Conservation (phyloP, 805 yeast species). For the Lachancea sp. region DNA sequence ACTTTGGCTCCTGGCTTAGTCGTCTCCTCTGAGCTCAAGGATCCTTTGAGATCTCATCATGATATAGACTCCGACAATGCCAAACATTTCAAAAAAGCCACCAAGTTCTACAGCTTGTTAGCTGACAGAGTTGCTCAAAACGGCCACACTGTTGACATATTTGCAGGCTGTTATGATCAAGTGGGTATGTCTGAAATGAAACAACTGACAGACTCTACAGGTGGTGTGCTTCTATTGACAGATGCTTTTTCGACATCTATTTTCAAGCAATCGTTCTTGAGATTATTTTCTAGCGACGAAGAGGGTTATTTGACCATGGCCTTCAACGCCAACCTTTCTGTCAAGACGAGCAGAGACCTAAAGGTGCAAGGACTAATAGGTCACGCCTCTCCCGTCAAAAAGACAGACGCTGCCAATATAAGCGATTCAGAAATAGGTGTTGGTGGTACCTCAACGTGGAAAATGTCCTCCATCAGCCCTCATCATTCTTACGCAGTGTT, state of each 20-base stretch:
- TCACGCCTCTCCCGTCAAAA: slow-evolving; percentile 71
- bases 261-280: slow-evolving; percentile 84
- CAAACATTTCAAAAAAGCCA: slow-evolving; percentile 80
- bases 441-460: slow-evolving; percentile 89
- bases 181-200: slow-evolving; percentile 94
- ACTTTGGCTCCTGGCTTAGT: slow-evolving; percentile 93
- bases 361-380: slow-evolving; percentile 93
- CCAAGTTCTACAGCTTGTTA: slow-evolving; percentile 68
- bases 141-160: slow-evolving; percentile 81
- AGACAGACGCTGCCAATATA: slow-evolving; percentile 60
- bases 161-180: slow-evolving; percentile 95
- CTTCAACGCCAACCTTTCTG: slow-evolving; percentile 81
- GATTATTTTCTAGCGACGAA: slow-evolving; percentile 80
- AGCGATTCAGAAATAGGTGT: slow-evolving; percentile 91
- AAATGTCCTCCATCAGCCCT: slow-evolving; percentile 78
- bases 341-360: slow-evolving; percentile 79
- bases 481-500: slow-evolving; percentile 82
- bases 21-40: slow-evolving; percentile 85
- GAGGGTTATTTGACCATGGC: slow-evolving; percentile 86
- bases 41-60: slow-evolving; percentile 95
- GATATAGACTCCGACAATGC: slow-evolving; percentile 91
- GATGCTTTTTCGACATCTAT: slow-evolving; percentile 94
- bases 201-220: slow-evolving; percentile 73
- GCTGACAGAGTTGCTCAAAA: slow-evolving; percentile 64
- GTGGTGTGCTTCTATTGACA: slow-evolving; percentile 80